A percentile compares a stretch with the other conserved stretches of the same genome.
These are phyloP conservation scores for Usnea hakonensis DNA, from an alignment of 495 filamentous ascomycete genomes.

Conservation along the genomic window DNA sequence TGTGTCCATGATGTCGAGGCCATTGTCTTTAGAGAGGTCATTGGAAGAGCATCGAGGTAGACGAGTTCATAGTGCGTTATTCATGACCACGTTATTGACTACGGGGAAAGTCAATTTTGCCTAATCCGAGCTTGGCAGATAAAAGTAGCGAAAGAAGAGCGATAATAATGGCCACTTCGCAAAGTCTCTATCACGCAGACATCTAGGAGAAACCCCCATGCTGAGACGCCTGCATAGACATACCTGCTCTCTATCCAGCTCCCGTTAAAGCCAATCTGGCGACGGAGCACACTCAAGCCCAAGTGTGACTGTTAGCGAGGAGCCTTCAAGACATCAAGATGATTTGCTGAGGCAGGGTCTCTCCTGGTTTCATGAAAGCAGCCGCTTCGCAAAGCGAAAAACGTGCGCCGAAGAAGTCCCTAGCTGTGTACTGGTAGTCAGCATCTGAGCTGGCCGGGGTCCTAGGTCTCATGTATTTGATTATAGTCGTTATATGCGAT, in stretches of 20 bases:
- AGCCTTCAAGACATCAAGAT: background rate
- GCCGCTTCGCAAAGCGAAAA: background rate
- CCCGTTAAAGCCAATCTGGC: background rate
- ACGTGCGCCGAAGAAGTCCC: background rate
- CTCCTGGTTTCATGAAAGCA: background rate
- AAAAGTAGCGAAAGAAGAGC: background rate
- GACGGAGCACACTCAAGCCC: background rate
- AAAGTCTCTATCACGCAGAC: constrained; percentile 4
- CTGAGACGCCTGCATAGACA: background rate
- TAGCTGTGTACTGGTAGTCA: background rate
- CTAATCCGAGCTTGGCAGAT: background rate
- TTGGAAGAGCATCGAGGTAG: constrained; percentile 27
- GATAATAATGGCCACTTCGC: background rate
- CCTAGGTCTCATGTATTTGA: background rate
- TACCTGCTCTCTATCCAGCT: background rate
- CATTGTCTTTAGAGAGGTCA: constrained; percentile 26
- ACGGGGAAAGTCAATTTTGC: too few species aligned
- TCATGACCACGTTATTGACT: too few species aligned
- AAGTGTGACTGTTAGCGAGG: background rate
- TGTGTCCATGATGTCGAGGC: constrained; percentile 24
- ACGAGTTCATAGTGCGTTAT: too few species aligned
- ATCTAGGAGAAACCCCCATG: background rate
- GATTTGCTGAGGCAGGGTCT: background rate
- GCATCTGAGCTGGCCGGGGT: background rate
- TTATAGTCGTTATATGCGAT: background rate